Percentiles rank a stretch among this genome's conserved stretches.
These are phyloP conservation scores for Ustilago cynodontis DNA, from an alignment of 1,284 basidiomycete genomes.

Conservation along the genomic window DNA sequence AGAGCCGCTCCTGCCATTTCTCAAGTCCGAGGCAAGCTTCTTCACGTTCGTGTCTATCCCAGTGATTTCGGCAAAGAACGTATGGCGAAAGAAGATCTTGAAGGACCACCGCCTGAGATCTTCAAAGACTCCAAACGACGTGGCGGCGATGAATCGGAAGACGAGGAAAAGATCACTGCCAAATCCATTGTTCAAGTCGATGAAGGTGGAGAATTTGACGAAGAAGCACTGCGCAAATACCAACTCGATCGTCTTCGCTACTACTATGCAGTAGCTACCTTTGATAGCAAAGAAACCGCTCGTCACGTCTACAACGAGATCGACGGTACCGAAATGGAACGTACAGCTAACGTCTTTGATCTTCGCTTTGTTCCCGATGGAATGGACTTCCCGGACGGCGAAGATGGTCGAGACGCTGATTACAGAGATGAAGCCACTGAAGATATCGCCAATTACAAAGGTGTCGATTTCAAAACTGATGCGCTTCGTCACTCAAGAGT, in stretches of 20 bases:
- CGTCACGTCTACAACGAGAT: constrained; percentile 86
- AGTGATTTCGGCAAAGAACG: constrained; percentile 92
- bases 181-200: constrained; percentile 70
- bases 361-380: constrained; percentile 78
- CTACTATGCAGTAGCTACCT: constrained; percentile 95
- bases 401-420: constrained; percentile 81
- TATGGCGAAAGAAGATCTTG: constrained; percentile 86
- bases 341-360: constrained; percentile 96
- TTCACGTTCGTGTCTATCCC: constrained; percentile 79
- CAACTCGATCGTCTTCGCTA: constrained; percentile 94
- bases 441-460: constrained; percentile 77
- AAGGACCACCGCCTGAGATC: constrained; percentile 89
- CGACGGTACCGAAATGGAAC: constrained; percentile 94
- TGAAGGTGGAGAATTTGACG: constrained; percentile 74
- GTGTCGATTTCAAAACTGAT: constrained; percentile 92
- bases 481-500: constrained; percentile 98
- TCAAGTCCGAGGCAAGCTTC: constrained; percentile 53
- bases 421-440: constrained; percentile 78
- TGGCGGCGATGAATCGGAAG: constrained; percentile 76
- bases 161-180: constrained; percentile 48
- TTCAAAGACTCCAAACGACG: constrained; percentile 73
- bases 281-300: constrained; percentile 83
- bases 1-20: constrained; percentile 46
- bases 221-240: constrained; percentile 88
- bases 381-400: constrained; percentile 82